Conservation (phyloP, 257 asterid genomes). For the Petunia axillaris region DNA sequence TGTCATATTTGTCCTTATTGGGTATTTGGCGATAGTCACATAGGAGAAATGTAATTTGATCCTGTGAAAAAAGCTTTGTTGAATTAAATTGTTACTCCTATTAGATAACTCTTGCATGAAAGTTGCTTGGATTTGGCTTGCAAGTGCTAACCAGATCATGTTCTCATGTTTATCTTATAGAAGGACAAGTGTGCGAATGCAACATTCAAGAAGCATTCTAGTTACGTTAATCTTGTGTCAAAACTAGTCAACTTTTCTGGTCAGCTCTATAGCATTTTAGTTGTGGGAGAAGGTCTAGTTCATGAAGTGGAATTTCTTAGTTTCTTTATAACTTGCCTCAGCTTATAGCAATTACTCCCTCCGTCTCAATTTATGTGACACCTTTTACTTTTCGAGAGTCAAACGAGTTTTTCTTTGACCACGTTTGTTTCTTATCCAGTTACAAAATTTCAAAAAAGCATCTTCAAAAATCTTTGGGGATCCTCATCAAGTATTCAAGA, state of each 20-base stretch:
- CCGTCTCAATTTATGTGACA: too few species aligned
- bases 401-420: too few species aligned
- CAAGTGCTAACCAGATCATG: not conserved
- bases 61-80: slow-evolving; percentile 43
- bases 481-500: not conserved
- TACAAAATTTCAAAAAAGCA: not conserved
- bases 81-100: not conserved
- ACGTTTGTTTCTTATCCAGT: not conserved
- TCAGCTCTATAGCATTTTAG: slow-evolving; percentile 23
- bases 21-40: slow-evolving; percentile 66
- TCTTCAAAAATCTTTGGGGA: not conserved
- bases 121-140: not conserved
- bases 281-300: not conserved
- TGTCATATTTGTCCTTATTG: slow-evolving; percentile 3
- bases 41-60: slow-evolving; percentile 60
- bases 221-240: not conserved
- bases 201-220: not conserved
- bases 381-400: too few species aligned
- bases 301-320: not conserved
- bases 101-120: too few species aligned
- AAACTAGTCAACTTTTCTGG: slow-evolving; percentile 33
- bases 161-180: not conserved
- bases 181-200: not conserved
- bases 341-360: not conserved
- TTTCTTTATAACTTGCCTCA: slow-evolving; percentile 4